Evolutionary conservation across 371 early-diverging fungal genomes (phyloP).

Genomic region (Mucor lusitanicus): DNA sequence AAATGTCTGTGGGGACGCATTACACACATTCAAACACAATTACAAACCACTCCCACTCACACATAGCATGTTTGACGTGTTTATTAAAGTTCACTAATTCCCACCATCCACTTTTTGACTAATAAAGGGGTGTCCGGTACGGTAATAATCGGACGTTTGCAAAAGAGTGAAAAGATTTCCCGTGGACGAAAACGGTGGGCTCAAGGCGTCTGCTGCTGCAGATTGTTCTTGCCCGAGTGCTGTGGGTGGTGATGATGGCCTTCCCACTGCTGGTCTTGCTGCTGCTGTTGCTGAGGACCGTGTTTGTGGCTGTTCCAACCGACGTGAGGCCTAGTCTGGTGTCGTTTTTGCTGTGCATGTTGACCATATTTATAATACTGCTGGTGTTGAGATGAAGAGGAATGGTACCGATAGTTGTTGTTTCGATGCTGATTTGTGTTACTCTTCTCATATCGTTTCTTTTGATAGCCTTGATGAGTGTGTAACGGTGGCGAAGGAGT

Average conservation of each 20-base stretch:
- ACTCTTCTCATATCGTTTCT: not conserved
- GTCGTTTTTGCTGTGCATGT: not conserved
- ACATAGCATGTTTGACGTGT: not conserved
- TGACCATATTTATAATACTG: not conserved
- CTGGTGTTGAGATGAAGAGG: conserved; percentile 2
- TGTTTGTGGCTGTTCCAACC: not conserved
- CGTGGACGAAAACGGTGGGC: not conserved
- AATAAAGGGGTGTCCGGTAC: not conserved
- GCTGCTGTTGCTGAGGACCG: not conserved
- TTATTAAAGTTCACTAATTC: conserved; percentile 1
- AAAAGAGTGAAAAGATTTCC: conserved; percentile 2
- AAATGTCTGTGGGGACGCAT: not conserved
- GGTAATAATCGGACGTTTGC: not conserved
- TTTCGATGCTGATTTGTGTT: not conserved
- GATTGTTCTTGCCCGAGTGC: not conserved
- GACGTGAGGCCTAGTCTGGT: not conserved
- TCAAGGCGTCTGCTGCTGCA: not conserved
- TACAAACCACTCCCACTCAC: not conserved
- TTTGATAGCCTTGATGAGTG: not conserved
- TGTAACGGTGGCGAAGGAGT: not conserved
- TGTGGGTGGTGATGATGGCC: not conserved
- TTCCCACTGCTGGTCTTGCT: not conserved
- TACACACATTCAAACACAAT: not conserved
- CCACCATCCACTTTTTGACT: not conserved
- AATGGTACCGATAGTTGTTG: not conserved